Conservation (phyloP, 2,329 filamentous ascomycete species). For the Fusarium annulatum region DNA sequence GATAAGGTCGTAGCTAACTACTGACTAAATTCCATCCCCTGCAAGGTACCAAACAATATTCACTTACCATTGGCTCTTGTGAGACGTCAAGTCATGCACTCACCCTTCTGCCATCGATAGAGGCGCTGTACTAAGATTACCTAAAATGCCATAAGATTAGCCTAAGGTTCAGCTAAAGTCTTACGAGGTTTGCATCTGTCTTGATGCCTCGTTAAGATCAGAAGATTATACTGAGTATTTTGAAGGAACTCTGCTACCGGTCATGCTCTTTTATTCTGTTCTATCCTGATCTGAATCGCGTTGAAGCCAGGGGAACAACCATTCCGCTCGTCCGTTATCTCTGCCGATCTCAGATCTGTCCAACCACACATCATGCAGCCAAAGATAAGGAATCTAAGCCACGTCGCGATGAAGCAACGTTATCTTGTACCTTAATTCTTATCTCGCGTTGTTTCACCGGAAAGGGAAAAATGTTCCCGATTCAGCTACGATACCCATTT, state of each 20-base stretch:
- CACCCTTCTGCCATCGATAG: background rate
- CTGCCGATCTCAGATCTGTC: background rate
- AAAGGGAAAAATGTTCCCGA: slow-evolving; percentile 14
- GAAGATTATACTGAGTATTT: background rate
- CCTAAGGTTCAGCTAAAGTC: background rate
- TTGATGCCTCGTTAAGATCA: background rate
- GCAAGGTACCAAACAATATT: background rate
- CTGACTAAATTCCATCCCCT: background rate
- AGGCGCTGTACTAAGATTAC: background rate
- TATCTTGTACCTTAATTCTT: slow-evolving; percentile 21
- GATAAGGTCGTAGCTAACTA: slow-evolving; percentile 10
- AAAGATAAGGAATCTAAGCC: slow-evolving; percentile 31
- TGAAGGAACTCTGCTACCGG: background rate
- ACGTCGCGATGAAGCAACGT: background rate
- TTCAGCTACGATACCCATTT: background rate
- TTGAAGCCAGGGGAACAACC: background rate
- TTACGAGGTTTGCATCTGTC: background rate
- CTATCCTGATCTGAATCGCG: accelerated
- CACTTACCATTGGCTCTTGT: background rate
- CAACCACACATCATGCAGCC: background rate
- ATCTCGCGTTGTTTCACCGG: slow-evolving; percentile 26
- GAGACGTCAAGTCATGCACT: background rate
- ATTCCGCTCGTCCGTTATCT: slow-evolving; percentile 27
- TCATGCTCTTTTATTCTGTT: background rate
- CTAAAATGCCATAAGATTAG: background rate